phyloP scores from a whole-genome alignment of 73 alveolate species.

The Symbiodinium pilosum region DNA sequence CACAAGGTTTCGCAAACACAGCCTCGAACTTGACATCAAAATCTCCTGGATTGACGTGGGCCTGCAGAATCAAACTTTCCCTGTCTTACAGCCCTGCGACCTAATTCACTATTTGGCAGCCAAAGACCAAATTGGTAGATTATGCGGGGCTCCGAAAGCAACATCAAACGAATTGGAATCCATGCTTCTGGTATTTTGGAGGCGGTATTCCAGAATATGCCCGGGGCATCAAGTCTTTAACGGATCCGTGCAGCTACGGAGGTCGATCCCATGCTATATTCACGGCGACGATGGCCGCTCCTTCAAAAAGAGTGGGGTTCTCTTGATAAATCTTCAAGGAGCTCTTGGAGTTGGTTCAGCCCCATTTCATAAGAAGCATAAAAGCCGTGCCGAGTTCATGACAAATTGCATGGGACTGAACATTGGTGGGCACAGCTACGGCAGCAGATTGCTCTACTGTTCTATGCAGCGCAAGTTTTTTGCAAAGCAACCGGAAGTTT shows the following conservation, averaged over 20 bases:
- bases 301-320: not conserved
- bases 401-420: not conserved
- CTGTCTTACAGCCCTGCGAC: not conserved
- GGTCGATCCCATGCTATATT: not conserved
- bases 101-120: not conserved
- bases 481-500: not conserved
- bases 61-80: not conserved
- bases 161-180: not conserved
- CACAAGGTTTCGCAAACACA: not conserved
- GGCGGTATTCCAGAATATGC: not conserved
- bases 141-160: not conserved
- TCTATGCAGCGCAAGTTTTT: not conserved
- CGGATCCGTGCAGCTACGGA: not conserved
- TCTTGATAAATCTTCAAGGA: not conserved
- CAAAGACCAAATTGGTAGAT: not conserved
- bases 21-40: not conserved
- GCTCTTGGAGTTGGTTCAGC: not conserved
- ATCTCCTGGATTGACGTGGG: not conserved
- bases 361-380: not conserved
- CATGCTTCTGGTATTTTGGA: not conserved
- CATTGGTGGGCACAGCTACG: not conserved
- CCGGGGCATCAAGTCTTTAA: not conserved
- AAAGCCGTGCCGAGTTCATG: not conserved
- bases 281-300: not conserved
- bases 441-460: constrained; percentile 17